These are phyloP conservation scores for Diaporthe humulicola DNA, from an alignment of 2,329 filamentous ascomycete genomes.

Conservation along the genomic window DNA sequence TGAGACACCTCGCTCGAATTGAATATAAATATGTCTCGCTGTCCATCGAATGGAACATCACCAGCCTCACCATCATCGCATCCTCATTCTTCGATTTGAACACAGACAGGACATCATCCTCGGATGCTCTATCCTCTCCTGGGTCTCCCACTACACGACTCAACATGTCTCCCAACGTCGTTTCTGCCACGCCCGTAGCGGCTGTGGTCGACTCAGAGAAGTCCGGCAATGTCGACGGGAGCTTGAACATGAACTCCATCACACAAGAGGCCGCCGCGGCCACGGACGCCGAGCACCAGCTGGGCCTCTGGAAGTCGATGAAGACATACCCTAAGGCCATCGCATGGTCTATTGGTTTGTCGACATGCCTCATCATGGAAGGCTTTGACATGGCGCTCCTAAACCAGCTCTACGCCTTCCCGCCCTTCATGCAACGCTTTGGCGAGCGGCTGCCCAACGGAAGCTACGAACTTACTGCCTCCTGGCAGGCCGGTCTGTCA, in stretches of 20 bases:
- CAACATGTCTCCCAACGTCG: neutral
- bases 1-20: neutral
- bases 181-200: conserved; percentile 16
- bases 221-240: neutral
- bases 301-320: conserved; percentile 56
- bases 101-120: neutral
- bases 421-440: conserved; percentile 59
- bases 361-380: conserved; percentile 63
- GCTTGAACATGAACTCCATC: conserved; percentile 19
- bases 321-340: conserved; percentile 62
- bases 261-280: conserved; percentile 16
- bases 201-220: conserved; percentile 17
- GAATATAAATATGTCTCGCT: conserved; percentile 1
- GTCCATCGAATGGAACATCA: neutral
- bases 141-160: neutral
- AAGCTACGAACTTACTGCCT: conserved; percentile 49
- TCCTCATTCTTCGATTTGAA: neutral
- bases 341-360: conserved; percentile 61
- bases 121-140: neutral
- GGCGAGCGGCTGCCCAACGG: conserved; percentile 50
- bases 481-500: conserved; percentile 69
- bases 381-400: conserved; percentile 66
- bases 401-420: conserved; percentile 62
- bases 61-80: neutral
- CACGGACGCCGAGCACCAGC: conserved; percentile 52